Evolutionary conservation across 1,284 basidiomycete genomes (phyloP).

Genomic region (Ustilago tritici): DNA sequence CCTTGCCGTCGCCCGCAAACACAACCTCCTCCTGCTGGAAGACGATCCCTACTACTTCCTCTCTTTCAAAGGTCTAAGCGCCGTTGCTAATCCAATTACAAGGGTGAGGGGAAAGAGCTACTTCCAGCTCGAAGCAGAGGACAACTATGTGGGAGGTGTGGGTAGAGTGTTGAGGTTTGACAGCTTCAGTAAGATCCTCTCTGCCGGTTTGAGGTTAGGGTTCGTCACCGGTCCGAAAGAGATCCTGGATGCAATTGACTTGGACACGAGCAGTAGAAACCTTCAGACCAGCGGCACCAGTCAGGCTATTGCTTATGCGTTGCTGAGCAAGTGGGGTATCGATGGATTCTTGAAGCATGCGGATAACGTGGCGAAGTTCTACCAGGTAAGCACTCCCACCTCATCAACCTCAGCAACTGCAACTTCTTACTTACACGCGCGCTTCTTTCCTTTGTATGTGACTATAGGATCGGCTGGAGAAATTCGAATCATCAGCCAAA

Average conservation of each 20-base stretch:
- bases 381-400: constrained; percentile 72
- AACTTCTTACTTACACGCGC: background rate
- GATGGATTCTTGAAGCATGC: constrained; percentile 83
- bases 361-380: constrained; percentile 79
- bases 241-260: constrained; percentile 81
- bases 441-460: background rate
- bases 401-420: background rate
- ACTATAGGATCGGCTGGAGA: constrained; percentile 28
- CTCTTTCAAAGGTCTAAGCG: constrained; percentile 50
- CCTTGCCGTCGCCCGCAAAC: constrained; percentile 74
- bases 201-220: constrained; percentile 74
- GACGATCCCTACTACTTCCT: constrained; percentile 66
- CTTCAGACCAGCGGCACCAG: constrained; percentile 80
- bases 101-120: constrained; percentile 57
- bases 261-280: constrained; percentile 79
- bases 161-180: constrained; percentile 68
- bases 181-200: constrained; percentile 77
- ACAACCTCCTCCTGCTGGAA: constrained; percentile 56
- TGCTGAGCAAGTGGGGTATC: constrained; percentile 78
- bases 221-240: constrained; percentile 83
- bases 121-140: constrained; percentile 61
- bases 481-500: constrained; percentile 33
- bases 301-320: constrained; percentile 80
- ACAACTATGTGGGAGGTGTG: constrained; percentile 20
- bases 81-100: constrained; percentile 53